Conservation (phyloP, 2,329 filamentous ascomycete species). For the Venturia carpophila region DNA sequence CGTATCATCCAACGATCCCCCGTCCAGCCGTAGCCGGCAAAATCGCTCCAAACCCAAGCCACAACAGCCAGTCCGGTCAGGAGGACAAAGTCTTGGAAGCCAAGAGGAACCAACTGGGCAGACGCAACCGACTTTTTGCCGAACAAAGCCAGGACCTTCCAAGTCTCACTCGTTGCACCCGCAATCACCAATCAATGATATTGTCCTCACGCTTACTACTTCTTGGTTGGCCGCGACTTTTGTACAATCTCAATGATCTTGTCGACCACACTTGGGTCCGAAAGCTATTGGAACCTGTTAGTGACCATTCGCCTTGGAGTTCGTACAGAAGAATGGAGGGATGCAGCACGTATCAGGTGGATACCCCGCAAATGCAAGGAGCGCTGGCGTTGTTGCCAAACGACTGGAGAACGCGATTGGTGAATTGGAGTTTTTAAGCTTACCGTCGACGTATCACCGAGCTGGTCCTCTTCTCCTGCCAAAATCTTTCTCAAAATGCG, state of each 20-base stretch:
- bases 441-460: conserved; percentile 88
- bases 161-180: neutral
- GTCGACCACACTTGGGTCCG: conserved; percentile 79
- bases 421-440: conserved; percentile 32
- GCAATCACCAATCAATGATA: neutral
- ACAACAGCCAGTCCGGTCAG: neutral
- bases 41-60: neutral
- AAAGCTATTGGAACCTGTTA: conserved; percentile 50
- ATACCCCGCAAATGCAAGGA: conserved; percentile 4
- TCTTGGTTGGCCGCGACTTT: conserved; percentile 40
- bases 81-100: neutral
- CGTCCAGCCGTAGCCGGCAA: neutral
- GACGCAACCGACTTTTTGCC: neutral
- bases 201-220: conserved; percentile 24
- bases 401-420: neutral
- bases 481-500: conserved; percentile 95
- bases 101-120: neutral
- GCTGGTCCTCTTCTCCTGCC: conserved; percentile 91
- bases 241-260: conserved; percentile 83
- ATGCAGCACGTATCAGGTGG: conserved; percentile 5
- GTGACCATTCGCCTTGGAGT: neutral
- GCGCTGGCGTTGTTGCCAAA: neutral
- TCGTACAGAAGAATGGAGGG: conserved; percentile 1
- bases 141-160: neutral
- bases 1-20: neutral